Base-by-base conservation (phyloP, 768 basidiomycete genomes). In the Pleurotus platypus region DNA sequence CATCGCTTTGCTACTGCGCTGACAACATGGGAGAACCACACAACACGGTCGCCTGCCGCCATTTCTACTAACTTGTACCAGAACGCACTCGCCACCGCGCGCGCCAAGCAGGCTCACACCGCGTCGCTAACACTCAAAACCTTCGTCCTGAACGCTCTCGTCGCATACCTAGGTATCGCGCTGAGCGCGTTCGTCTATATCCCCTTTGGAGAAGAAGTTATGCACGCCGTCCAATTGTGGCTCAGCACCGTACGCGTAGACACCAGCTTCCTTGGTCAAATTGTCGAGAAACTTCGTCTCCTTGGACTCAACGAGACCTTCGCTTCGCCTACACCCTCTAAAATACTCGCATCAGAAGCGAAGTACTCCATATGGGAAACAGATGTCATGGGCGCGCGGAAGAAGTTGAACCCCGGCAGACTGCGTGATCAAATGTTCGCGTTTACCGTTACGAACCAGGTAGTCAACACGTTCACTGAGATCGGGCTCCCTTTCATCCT, bases 101-200 rank as follows among this genome's bases (percentile, higher is more conserved):
- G 51, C 20, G 51, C 51, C 12, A 53, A 53, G 51, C 51, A 53
- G 2, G 82, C 83, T 2, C 84, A 92, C 67, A 82, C 85, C 57
- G 81, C 84, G 5, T 92, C 90, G 15, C 78, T 97, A 22, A 94
- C 94, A 13, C 76, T 90, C 67, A 99, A 98, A 71, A 89, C 91
- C 2, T 99, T 98, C 67, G 84, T 89, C 1, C 79, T 98, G 55
- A 88, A 89, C 30, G 86, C 90, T 0, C 82, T 98, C 66, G 93
- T 95, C 16, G 90, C 96, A 0, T 98, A 95, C 68, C 85, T 94
- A 50, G 89, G 90, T 40, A 81, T 99, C n/a, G 86, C 83, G 5
- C 83, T 98, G 13, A 92, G 89, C n/a, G 94, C 95, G 13, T 98
- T 94, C 66, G 83, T 97, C 49, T 99, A 98, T 68, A 91, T 96